phyloP scores from a whole-genome alignment of 352 stramenopile species.

The Phytophthora pini region DNA sequence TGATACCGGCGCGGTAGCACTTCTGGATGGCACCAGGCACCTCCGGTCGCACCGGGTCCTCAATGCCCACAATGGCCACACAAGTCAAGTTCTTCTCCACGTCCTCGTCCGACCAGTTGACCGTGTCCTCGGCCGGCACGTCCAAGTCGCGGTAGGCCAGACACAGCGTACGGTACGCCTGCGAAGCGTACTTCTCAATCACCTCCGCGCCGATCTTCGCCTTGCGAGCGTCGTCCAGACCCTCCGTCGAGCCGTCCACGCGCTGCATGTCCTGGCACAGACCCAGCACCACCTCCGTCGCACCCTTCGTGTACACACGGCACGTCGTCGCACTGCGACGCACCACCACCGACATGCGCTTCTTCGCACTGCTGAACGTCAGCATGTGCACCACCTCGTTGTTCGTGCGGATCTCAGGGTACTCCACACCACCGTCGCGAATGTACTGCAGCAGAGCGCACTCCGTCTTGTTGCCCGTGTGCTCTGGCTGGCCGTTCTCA shows the following conservation, averaged over 20 bases:
- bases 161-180: conserved; percentile 82
- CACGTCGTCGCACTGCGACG: conserved; percentile 46
- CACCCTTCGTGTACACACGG: conserved; percentile 70
- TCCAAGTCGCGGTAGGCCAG: conserved; percentile 82
- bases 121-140: conserved; percentile 35
- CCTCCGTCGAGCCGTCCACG: conserved; percentile 46
- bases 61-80: conserved; percentile 58
- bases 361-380: conserved; percentile 72
- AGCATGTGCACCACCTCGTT: conserved; percentile 65
- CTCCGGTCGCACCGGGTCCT: conserved; percentile 57
- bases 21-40: conserved; percentile 53
- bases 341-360: conserved; percentile 76
- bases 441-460: conserved; percentile 66
- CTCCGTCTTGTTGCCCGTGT: conserved; percentile 78
- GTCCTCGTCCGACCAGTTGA: conserved; percentile 59
- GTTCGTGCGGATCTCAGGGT: conserved; percentile 43
- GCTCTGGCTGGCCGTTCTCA: conserved; percentile 55
- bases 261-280: conserved; percentile 52
- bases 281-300: conserved; percentile 63
- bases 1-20: conserved; percentile 55
- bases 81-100: conserved; percentile 66
- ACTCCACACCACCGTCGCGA: conserved; percentile 56
- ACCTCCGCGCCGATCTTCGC: conserved; percentile 43
- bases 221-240: conserved; percentile 41
- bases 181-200: conserved; percentile 82